Evolutionary conservation across 129 eudicot genomes (phyloP).

Genomic region (Chrysanthemum makinoi): DNA sequence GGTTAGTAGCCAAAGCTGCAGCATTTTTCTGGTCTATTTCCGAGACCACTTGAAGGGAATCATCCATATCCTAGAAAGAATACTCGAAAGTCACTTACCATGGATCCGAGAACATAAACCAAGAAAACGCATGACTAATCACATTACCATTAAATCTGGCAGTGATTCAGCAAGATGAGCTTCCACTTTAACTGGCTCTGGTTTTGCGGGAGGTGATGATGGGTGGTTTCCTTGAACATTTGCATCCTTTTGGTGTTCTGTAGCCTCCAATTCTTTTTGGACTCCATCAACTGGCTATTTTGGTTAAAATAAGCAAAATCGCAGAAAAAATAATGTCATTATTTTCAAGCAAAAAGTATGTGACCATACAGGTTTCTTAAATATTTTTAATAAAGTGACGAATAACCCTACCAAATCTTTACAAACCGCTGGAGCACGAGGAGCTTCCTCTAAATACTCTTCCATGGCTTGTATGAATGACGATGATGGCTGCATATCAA

Average conservation of each 20-base stretch:
- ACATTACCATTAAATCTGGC: slow-evolving; percentile 73
- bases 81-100: not conserved
- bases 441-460: slow-evolving; percentile 75
- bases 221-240: slow-evolving; percentile 50
- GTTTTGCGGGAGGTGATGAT: slow-evolving; percentile 54
- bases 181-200: slow-evolving; percentile 54
- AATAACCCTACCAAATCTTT: slow-evolving; percentile 52
- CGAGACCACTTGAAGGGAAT: slow-evolving; percentile 57
- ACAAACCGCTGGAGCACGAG: slow-evolving; percentile 62
- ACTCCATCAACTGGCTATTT: slow-evolving; percentile 46
- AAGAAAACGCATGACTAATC: not conserved
- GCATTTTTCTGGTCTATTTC: slow-evolving; percentile 71
- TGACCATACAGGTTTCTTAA: not conserved
- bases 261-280: slow-evolving; percentile 49
- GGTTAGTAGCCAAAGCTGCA: slow-evolving; percentile 69
- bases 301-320: slow-evolving; percentile 12
- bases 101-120: not conserved
- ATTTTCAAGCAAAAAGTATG: not conserved
- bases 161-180: slow-evolving; percentile 48
- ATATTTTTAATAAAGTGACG: not conserved
- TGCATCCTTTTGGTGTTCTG: slow-evolving; percentile 53
- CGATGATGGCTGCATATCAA: slow-evolving; percentile 65
- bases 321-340: slow-evolving; percentile 1
- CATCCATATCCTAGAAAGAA: slow-evolving; percentile 56
- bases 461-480: slow-evolving; percentile 94